These are phyloP conservation scores for Saccharomyces hybrid DNA, from an alignment of 1,139 yeast genomes.

Conservation along the genomic window DNA sequence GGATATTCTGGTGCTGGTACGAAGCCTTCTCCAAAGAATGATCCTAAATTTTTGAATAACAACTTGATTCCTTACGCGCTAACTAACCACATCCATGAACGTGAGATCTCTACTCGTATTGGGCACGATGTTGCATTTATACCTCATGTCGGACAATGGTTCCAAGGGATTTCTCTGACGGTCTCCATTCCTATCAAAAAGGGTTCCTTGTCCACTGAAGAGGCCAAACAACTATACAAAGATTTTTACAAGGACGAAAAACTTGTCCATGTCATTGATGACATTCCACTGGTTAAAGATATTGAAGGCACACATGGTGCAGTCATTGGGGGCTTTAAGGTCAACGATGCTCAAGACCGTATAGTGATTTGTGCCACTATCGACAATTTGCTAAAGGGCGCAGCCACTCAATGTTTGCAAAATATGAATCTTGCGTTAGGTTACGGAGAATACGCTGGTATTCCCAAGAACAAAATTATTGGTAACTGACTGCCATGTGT, in stretches of 20 bases:
- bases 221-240: conserved; percentile 76
- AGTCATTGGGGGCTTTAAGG: conserved; percentile 92
- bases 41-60: conserved; percentile 59
- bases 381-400: conserved; percentile 93
- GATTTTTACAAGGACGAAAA: conserved; percentile 85
- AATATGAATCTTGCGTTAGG: conserved; percentile 86
- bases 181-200: conserved; percentile 78
- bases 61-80: conserved; percentile 91
- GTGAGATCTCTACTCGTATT: conserved; percentile 76
- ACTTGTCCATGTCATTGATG: conserved; percentile 63
- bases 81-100: conserved; percentile 94
- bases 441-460: conserved; percentile 91
- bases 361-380: conserved; percentile 92
- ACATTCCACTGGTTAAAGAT: conserved; percentile 73
- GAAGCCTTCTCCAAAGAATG: conserved; percentile 95
- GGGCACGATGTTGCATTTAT: conserved; percentile 78
- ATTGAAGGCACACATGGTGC: conserved; percentile 92
- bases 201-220: conserved; percentile 58
- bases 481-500: not conserved
- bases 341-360: conserved; percentile 78
- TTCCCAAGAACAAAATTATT: conserved; percentile 46
- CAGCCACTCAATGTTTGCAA: conserved; percentile 96
- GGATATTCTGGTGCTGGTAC: conserved; percentile 99
- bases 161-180: conserved; percentile 94
- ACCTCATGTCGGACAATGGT: conserved; percentile 99